A percentile compares a stretch with the other conserved stretches of the same genome.
These are phyloP conservation scores for Pseudogymnoascus sp. DNA, from an alignment of 2,329 filamentous ascomycete genomes.

Conservation along the genomic window DNA sequence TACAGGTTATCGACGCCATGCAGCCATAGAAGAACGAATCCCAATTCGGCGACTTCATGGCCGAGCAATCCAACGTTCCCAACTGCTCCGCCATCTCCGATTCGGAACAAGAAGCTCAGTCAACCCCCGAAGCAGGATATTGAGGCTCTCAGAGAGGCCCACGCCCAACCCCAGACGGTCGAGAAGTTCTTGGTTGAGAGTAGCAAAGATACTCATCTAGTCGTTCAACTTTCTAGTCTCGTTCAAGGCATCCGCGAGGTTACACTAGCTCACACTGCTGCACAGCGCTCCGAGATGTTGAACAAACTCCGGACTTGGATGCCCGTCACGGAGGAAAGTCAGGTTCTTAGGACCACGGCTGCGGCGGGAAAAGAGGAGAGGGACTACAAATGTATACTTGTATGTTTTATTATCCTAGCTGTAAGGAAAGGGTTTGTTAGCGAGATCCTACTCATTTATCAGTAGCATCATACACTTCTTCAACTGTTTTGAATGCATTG, in stretches of 20 bases:
- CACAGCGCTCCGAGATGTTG: constrained; percentile 83
- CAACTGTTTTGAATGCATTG: constrained; percentile 3
- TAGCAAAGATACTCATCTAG: constrained; percentile 60
- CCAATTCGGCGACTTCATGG: constrained; percentile 74
- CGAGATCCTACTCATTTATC: background rate
- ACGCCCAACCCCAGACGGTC: constrained; percentile 60
- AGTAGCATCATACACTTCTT: constrained; percentile 16
- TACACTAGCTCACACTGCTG: constrained; percentile 61
- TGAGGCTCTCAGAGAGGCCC: constrained; percentile 58
- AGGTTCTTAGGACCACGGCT: no score
- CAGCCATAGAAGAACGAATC: constrained; percentile 86
- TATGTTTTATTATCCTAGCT: constrained; percentile 15
- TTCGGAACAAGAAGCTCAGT: constrained; percentile 49
- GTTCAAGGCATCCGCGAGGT: constrained; percentile 66
- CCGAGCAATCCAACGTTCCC: constrained; percentile 69
- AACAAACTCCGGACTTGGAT: constrained; percentile 85
- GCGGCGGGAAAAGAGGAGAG: no score
- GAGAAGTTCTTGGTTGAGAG: constrained; percentile 62
- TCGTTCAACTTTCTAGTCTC: constrained; percentile 65
- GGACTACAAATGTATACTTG: constrained; percentile 7
- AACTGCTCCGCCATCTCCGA: constrained; percentile 56
- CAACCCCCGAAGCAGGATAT: constrained; percentile 64
- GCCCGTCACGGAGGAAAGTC: no score
- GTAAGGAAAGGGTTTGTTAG: constrained; percentile 11
- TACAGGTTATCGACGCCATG: constrained; percentile 82